Evolutionary conservation across 1,284 basidiomycete genomes (phyloP), one percentile per base, ranked within the genome.

Genomic region (Sporisorium reilianum): DNA sequence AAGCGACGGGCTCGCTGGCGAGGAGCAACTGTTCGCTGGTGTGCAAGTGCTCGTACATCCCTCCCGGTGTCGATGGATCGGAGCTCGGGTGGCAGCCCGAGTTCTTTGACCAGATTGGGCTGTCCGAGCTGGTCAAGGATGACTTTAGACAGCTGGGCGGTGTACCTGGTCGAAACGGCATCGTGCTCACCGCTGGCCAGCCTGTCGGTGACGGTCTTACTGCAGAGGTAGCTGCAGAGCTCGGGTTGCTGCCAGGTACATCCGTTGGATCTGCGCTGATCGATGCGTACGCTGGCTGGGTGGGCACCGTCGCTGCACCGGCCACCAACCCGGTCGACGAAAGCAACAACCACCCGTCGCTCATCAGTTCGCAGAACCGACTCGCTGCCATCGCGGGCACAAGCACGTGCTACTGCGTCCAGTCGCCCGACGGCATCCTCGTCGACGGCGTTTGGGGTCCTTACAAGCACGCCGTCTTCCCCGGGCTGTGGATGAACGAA

Each of bases 251-350:
- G 0, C 90, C 91, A 75, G 95, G 96, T n/a, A 98, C 93, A 0
- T 90, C 95, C 0, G 94, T 98, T 20, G 95, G 95, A 7, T 95
- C 93, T 75, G 95, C 90, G 23, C 89, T 99, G 49, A 97, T 99
- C 80, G 96, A 99, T 80, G 96, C 95, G 89, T 97, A 98, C 85
- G 94, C 96, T 2, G 96, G 96, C n/a, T 99, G 96, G 96, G 88
- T 99, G 78, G 96, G 97, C 20, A 98, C 96, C 0, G 90, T 97
- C 40, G 96, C 93, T 9, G 95, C 95, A 9, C 87, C 90, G 22
- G 90, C 91, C 72, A 89, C 87, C 44, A 82, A 86, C 26, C 51
- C 63, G 5, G 54, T 69, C 5, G 55, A 56, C 10, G 85, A 89
- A 34, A 89, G 89, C 25, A 82, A 70, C 23, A 59, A 86, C 85